Conservation (phyloP, 2,329 filamentous ascomycete genomes). For the Pyrenochaeta sp. region DNA sequence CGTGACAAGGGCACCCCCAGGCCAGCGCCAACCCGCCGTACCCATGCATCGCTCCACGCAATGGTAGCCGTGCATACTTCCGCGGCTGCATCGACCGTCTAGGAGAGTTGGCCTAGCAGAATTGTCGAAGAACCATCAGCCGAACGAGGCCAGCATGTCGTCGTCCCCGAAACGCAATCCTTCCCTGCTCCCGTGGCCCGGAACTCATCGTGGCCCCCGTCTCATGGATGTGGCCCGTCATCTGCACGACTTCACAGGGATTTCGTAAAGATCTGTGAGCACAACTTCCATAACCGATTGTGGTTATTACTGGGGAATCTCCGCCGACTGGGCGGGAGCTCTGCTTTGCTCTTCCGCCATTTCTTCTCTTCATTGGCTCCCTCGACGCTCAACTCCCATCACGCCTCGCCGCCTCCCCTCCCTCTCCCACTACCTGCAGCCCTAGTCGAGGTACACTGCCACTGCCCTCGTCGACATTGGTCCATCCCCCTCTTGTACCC, state of each 20-base stretch:
- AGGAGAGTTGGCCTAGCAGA: slow-evolving; percentile 35
- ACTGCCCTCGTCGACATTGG: slow-evolving; percentile 14
- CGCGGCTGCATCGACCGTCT: slow-evolving; percentile 45
- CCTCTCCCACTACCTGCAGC: slow-evolving; percentile 23
- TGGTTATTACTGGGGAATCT: slow-evolving; percentile 50
- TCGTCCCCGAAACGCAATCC: slow-evolving; percentile 40
- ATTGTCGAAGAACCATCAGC: slow-evolving; percentile 50
- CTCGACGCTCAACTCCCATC: slow-evolving; percentile 28
- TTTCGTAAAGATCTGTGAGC: slow-evolving; percentile 44
- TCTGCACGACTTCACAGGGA: slow-evolving; percentile 46
- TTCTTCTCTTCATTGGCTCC: slow-evolving; percentile 38
- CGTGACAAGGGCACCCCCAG: slow-evolving; percentile 35
- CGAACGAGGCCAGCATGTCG: slow-evolving; percentile 49
- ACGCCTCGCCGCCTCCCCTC: slow-evolving; percentile 22
- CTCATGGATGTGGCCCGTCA: slow-evolving; percentile 48
- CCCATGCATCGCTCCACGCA: slow-evolving; percentile 36
- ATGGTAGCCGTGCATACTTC: slow-evolving; percentile 42
- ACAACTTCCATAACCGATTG: slow-evolving; percentile 43
- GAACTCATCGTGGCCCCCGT: slow-evolving; percentile 46
- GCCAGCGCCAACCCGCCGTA: slow-evolving; percentile 29
- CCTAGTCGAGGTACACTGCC: slow-evolving; percentile 11
- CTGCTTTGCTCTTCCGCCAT: slow-evolving; percentile 39
- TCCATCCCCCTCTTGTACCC: slow-evolving; percentile 7
- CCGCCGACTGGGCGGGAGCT: slow-evolving; percentile 41
- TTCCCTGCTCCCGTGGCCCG: slow-evolving; percentile 47